These are phyloP conservation scores for Chrysanthemum makinoi DNA, from an alignment of 129 eudicot genomes.

Conservation along the genomic window DNA sequence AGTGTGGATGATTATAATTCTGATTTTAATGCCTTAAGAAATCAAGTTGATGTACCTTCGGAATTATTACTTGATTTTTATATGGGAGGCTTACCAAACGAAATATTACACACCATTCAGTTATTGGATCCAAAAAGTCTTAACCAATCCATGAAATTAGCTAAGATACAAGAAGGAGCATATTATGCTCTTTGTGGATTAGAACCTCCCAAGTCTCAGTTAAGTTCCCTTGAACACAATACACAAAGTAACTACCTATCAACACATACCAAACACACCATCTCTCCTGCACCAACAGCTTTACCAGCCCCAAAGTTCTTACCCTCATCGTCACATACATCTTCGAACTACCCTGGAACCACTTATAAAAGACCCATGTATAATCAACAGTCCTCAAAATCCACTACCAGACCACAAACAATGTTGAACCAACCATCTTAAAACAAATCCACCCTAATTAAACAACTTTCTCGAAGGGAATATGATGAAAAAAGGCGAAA, in stretches of 20 bases:
- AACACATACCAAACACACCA: neutral
- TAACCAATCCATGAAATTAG: neutral
- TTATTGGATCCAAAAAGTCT: neutral
- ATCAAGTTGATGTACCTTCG: neutral
- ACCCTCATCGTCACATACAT: too few relatives aligned
- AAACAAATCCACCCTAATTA: neutral
- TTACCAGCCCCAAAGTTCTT: neutral
- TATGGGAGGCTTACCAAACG: conserved; percentile 3
- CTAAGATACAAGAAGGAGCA: neutral
- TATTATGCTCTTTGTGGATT: neutral
- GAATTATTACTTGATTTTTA: neutral
- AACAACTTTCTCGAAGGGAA: neutral
- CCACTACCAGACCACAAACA: neutral
- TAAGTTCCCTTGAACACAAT: neutral
- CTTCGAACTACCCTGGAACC: too few relatives aligned
- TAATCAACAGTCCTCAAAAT: neutral
- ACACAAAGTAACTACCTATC: neutral
- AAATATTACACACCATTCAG: neutral
- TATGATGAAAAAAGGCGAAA: conserved; percentile 1
- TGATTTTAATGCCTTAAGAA: neutral
- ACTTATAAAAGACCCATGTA: neutral
- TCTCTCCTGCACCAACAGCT: neutral
- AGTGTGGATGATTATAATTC: neutral
- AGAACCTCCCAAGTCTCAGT: neutral
- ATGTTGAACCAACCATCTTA: neutral